phyloP scores from a whole-genome alignment of 2,329 filamentous ascomycete genomes.

The Emericellopsis atlantica region DNA sequence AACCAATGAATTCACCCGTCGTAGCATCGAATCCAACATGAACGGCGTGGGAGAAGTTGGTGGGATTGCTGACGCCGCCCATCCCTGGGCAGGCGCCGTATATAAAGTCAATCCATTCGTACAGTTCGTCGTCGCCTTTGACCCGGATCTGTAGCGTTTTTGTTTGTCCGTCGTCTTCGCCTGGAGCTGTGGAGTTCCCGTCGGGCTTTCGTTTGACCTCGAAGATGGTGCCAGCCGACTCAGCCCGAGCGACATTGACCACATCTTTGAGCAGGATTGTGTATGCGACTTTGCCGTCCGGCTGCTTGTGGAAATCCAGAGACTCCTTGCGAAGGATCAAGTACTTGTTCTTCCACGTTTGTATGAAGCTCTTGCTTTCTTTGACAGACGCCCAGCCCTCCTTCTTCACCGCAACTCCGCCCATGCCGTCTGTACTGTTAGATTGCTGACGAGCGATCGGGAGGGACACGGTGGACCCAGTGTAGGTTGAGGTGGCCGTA shows the following conservation, averaged over 20 bases:
- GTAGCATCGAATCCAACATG: conserved; percentile 96
- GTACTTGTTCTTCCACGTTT: conserved; percentile 81
- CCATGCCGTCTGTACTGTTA: conserved; percentile 48
- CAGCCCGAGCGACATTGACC: conserved; percentile 78
- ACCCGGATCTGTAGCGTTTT: conserved; percentile 86
- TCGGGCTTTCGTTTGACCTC: conserved; percentile 74
- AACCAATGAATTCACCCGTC: conserved; percentile 85
- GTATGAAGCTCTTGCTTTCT: conserved; percentile 78
- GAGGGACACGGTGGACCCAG: conserved; percentile 59
- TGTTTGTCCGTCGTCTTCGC: conserved; percentile 67
- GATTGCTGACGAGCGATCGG: conserved; percentile 53
- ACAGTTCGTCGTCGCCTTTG: conserved; percentile 91
- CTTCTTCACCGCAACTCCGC: conserved; percentile 63
- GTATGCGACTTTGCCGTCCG: conserved; percentile 77
- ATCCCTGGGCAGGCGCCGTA: conserved; percentile 94
- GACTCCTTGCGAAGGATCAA: conserved; percentile 85
- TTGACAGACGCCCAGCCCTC: conserved; percentile 79
- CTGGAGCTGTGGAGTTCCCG: conserved; percentile 56
- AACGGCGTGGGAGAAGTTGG: conserved; percentile 93
- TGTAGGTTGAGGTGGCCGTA: conserved; percentile 53
- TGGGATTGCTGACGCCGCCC: conserved; percentile 96
- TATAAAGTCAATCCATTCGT: conserved; percentile 98
- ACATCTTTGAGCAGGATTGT: conserved; percentile 79
- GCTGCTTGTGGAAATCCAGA: conserved; percentile 87
- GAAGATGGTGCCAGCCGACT: conserved; percentile 83